Evolutionary conservation across 176 grass and related monocot genomes (phyloP).

Genomic region (Saccharum officinarum): DNA sequence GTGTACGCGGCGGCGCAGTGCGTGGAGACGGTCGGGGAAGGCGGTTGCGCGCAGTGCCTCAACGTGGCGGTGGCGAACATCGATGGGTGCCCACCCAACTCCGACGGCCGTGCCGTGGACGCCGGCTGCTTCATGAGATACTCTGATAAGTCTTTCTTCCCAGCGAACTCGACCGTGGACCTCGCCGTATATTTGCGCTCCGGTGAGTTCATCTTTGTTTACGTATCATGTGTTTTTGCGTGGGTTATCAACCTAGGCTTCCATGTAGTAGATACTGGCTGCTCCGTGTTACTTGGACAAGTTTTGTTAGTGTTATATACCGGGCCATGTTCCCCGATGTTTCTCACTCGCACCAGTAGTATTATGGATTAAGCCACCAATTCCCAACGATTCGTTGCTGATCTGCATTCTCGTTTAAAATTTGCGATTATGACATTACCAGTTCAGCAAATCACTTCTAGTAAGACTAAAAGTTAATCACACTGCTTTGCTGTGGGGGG

Average conservation of each 20-base stretch:
- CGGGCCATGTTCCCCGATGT: background rate
- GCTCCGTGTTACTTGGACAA: background rate
- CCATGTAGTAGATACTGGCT: background rate
- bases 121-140: slow-evolving; percentile 92
- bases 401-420: background rate
- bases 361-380: slow-evolving; percentile 14
- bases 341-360: background rate
- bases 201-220: slow-evolving; percentile 43
- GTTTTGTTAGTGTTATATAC: background rate
- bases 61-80: slow-evolving; percentile 56
- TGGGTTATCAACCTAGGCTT: slow-evolving; percentile 1
- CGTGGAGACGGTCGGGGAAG: slow-evolving; percentile 56
- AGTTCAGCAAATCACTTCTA: background rate
- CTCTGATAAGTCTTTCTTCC: slow-evolving; percentile 68
- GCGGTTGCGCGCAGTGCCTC: slow-evolving; percentile 57
- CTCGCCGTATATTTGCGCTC: slow-evolving; percentile 60
- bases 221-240: background rate
- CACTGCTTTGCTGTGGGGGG: background rate
- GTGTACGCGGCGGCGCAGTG: slow-evolving; percentile 75
- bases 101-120: slow-evolving; percentile 59
- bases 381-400: background rate
- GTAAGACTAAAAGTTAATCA: background rate
- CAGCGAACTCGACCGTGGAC: slow-evolving; percentile 61
- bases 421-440: background rate
- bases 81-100: slow-evolving; percentile 56